Evolutionary conservation across 768 basidiomycete species (phyloP).

Genomic region (Podaxis carcinomalis): DNA sequence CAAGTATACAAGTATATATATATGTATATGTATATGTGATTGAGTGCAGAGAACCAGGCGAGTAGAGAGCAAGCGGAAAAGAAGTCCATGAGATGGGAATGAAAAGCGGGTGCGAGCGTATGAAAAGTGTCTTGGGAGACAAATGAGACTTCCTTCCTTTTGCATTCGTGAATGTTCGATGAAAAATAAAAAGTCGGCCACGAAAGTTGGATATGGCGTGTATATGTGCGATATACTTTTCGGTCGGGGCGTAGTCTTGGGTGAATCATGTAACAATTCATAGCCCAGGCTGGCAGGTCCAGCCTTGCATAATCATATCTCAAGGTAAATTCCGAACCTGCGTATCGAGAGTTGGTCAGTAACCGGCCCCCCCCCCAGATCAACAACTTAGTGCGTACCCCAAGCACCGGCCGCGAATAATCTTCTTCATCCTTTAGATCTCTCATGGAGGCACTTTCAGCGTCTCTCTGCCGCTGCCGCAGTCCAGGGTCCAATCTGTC

Average conservation of each 20-base stretch:
- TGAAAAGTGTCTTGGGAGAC: not conserved
- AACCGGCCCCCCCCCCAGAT: not conserved
- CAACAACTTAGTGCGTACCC: conserved; percentile 29
- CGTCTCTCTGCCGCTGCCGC: conserved; percentile 28
- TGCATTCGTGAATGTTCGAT: not conserved
- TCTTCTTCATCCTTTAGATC: conserved; percentile 50
- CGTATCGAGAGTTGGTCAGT: not conserved
- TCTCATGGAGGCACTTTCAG: conserved; percentile 23
- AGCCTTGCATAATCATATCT: conserved; percentile 23
- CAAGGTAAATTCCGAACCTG: conserved; percentile 58
- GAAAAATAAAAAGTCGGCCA: not conserved
- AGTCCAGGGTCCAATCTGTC: conserved; percentile 42
- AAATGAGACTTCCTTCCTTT: not conserved
- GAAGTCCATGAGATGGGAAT: conserved; percentile 2
- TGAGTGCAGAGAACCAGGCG: not conserved
- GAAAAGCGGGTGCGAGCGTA: not conserved
- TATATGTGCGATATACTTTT: not conserved
- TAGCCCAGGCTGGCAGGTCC: not conserved
- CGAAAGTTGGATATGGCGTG: not conserved
- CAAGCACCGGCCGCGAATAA: conserved; percentile 52
- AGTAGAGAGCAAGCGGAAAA: not conserved
- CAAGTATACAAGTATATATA: conserved; percentile 3
- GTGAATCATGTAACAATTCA: not conserved
- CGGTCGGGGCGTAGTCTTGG: not conserved
- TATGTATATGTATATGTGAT: not conserved